These are phyloP conservation scores for Hebeloma cylindrosporum DNA, from an alignment of 768 basidiomycete species.

Conservation along the genomic window DNA sequence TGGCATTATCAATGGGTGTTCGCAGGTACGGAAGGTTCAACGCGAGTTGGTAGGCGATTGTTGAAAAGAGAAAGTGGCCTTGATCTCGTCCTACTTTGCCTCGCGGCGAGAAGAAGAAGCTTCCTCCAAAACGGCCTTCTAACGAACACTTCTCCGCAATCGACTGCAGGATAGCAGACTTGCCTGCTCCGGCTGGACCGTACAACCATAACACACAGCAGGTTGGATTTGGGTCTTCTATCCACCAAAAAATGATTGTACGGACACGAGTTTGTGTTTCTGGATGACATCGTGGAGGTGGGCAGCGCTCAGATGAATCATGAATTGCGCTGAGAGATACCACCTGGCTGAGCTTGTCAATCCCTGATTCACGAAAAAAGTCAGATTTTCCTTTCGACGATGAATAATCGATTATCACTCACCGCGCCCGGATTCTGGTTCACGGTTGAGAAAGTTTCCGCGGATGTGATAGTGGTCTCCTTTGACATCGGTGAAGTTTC, in stretches of 20 bases:
- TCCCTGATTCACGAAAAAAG: too few species aligned
- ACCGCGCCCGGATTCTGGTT: too few species aligned
- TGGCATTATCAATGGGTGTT: background rate
- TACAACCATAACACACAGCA: slow-evolving; percentile 4
- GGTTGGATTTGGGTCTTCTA: background rate
- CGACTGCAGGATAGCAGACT: slow-evolving; percentile 9
- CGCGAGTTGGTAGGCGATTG: slow-evolving; percentile 7
- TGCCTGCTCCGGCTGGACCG: slow-evolving; percentile 13
- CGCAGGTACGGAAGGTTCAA: background rate
- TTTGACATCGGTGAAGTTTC: too few species aligned
- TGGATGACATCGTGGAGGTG: slow-evolving; percentile 17
- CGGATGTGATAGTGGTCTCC: too few species aligned
- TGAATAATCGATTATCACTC: too few species aligned
- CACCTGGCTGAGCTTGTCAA: background rate
- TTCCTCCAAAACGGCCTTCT: background rate
- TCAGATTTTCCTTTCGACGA: too few species aligned
- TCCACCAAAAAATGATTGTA: background rate
- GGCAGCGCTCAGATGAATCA: slow-evolving; percentile 15
- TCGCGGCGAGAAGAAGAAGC: slow-evolving; percentile 7
- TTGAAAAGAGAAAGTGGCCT: background rate
- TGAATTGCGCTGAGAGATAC: slow-evolving; percentile 10
- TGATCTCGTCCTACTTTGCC: background rate
- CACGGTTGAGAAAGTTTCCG: too few species aligned
- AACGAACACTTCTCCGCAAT: slow-evolving; percentile 1
- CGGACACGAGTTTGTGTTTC: slow-evolving; percentile 12